These are phyloP conservation scores for Rutstroemia sp. DNA, from an alignment of 2,329 filamentous ascomycete genomes.

Conservation along the genomic window DNA sequence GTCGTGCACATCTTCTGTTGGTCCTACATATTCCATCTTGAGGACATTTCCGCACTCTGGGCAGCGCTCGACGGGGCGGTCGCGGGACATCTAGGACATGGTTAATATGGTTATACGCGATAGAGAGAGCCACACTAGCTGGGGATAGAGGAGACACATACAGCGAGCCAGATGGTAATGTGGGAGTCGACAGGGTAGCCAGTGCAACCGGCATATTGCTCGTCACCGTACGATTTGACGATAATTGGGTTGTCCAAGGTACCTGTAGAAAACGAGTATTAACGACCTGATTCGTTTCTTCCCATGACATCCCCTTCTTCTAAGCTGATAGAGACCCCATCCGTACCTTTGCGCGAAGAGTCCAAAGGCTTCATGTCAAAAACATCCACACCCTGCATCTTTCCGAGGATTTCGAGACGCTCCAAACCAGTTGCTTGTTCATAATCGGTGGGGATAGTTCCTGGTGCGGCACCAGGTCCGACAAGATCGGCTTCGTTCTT, in stretches of 20 bases:
- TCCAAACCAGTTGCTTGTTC: constrained; percentile 96
- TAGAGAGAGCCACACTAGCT: not conserved
- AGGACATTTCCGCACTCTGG: constrained; percentile 92
- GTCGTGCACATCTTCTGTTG: constrained; percentile 55
- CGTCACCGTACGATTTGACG: constrained; percentile 85
- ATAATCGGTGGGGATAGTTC: constrained; percentile 85
- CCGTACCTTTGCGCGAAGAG: constrained; percentile 74
- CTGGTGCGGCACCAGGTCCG: constrained; percentile 71
- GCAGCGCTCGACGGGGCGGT: constrained; percentile 91
- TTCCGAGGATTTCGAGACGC: constrained; percentile 96
- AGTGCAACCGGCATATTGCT: constrained; percentile 97
- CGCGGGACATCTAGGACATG: constrained; percentile 62
- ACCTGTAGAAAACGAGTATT: constrained; percentile 41
- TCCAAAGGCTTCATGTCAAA: constrained; percentile 98
- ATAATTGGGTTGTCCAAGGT: constrained; percentile 85
- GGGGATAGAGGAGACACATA: constrained; percentile 34
- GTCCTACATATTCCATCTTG: constrained; percentile 96
- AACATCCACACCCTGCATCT: constrained; percentile 97
- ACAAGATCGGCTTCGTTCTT: constrained; percentile 75
- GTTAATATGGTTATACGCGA: not conserved
- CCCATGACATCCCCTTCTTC: too few species aligned
- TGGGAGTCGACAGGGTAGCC: constrained; percentile 90
- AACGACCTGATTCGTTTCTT: not conserved
- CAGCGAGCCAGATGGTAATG: constrained; percentile 81
- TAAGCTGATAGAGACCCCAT: not conserved